Conservation (phyloP, 2,329 filamentous ascomycete species). For the Fusarium pseudograminearum region DNA sequence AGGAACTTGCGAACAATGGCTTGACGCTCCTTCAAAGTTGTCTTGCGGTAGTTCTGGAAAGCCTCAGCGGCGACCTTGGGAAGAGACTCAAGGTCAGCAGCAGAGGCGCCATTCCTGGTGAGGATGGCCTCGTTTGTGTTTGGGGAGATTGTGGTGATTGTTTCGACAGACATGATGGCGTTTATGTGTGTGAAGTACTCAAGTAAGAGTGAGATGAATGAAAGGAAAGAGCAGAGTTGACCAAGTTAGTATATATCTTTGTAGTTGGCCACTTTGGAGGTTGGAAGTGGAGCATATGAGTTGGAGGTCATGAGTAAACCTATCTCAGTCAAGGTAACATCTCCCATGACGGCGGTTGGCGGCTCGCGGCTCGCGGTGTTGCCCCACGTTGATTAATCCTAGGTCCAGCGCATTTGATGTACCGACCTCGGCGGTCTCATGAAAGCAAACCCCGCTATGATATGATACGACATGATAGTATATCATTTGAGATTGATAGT, state of each 20-base stretch:
- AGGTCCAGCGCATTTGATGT: background rate
- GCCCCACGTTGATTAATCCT: constrained; percentile 42
- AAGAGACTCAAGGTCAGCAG: constrained; percentile 76
- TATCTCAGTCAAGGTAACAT: constrained; percentile 1
- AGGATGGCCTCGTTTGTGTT: constrained; percentile 87
- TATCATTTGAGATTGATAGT: background rate
- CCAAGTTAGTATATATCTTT: constrained; percentile 28
- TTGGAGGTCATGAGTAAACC: constrained; percentile 27
- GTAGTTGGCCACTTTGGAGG: constrained; percentile 31
- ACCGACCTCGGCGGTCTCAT: constrained; percentile 42
- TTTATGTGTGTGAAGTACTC: background rate
- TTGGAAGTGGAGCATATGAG: constrained; percentile 42
- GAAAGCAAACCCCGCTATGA: constrained; percentile 38
- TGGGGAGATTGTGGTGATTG: constrained; percentile 85
- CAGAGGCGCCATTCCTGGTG: constrained; percentile 79
- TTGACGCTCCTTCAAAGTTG: constrained; percentile 79
- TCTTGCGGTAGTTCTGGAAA: constrained; percentile 82
- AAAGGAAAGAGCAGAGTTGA: constrained; percentile 4
- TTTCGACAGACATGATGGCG: constrained; percentile 70
- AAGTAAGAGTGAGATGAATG: background rate
- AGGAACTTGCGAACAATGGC: constrained; percentile 85
- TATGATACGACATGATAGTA: constrained; percentile 14
- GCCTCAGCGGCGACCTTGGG: constrained; percentile 78
- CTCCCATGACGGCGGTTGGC: constrained; percentile 35
- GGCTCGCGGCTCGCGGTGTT: constrained; percentile 37